phyloP scores from a whole-genome alignment of 371 early-diverging fungal genomes.

The Mucor irregularis region DNA sequence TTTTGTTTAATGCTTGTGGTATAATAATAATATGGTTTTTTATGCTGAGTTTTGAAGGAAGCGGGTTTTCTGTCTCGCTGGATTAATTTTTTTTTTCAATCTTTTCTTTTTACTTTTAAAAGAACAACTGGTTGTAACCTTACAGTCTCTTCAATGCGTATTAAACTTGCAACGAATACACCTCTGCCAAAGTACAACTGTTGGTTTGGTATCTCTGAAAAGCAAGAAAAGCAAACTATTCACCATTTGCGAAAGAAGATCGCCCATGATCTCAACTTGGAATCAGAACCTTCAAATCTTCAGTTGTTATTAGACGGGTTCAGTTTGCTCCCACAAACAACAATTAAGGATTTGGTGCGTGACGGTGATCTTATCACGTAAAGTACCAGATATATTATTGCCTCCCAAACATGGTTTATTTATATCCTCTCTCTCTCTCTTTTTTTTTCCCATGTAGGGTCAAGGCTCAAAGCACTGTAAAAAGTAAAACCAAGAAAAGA shows the following conservation, averaged over 20 bases:
- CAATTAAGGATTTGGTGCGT: conserved; percentile 6
- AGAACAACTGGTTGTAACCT: no score
- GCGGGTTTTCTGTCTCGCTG: not conserved
- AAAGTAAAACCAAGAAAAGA: not conserved
- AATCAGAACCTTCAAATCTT: not conserved
- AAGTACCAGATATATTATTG: not conserved
- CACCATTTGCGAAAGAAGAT: conserved; percentile 6
- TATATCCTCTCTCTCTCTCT: not conserved
- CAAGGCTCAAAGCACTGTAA: not conserved
- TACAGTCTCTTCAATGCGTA: no score
- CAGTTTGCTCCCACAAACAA: conserved; percentile 8
- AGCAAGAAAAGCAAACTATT: not conserved
- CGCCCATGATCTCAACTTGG: conserved; percentile 1
- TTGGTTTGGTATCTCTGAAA: conserved; percentile 11
- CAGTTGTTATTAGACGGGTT: conserved; percentile 13
- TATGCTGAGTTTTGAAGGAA: not conserved
- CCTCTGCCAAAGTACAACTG: conserved; percentile 9
- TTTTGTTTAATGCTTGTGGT: not conserved
- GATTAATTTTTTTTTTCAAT: not conserved
- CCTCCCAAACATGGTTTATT: not conserved
- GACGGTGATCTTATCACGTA: conserved; percentile 23
- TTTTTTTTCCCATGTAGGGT: not conserved
- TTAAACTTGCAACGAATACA: conserved; percentile 4
- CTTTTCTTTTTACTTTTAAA: not conserved
- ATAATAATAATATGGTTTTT: not conserved